Conservation (phyloP, 352 stramenopile genomes). For the Globisporangium carolinianum region DNA sequence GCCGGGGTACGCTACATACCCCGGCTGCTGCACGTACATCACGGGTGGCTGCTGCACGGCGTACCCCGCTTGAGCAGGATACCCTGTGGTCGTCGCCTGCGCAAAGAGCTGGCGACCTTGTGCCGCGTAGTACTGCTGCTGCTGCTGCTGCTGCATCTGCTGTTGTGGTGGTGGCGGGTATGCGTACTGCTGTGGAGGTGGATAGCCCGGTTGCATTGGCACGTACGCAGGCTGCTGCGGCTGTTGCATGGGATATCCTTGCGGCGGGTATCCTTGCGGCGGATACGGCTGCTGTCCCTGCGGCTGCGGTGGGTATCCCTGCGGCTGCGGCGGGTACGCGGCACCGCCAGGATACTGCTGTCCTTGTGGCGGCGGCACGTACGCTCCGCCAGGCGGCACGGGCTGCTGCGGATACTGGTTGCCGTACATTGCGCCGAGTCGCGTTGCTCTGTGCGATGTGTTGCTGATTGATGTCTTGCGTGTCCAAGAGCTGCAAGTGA, state of each 20-base stretch:
- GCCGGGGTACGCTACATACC: conserved; percentile 55
- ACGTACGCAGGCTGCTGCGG: conserved; percentile 16
- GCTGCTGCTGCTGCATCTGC: conserved; percentile 11
- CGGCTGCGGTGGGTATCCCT: conserved; percentile 15
- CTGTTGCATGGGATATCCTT: conserved; percentile 8
- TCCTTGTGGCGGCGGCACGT: background rate
- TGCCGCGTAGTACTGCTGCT: conserved; percentile 58
- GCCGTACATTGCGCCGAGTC: conserved; percentile 13
- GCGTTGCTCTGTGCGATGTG: background rate
- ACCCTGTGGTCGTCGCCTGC: conserved; percentile 35
- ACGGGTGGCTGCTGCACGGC: conserved; percentile 14
- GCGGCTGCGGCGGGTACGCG: background rate
- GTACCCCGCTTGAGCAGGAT: conserved; percentile 22
- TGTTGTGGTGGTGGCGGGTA: conserved; percentile 27
- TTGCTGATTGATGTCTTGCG: background rate
- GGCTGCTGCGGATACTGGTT: conserved; percentile 19
- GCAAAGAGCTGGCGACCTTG: conserved; percentile 67
- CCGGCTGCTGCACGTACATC: conserved; percentile 27
- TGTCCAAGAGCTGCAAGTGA: too few species aligned
- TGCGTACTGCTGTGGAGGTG: conserved; percentile 17
- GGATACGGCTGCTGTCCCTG: conserved; percentile 18
- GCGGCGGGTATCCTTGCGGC: conserved; percentile 10
- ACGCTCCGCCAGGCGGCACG: conserved; percentile 9
- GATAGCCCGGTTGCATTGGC: conserved; percentile 26
- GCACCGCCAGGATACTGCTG: background rate